Conservation (phyloP, 1,284 basidiomycete species). For the Gomphus bonarii region DNA sequence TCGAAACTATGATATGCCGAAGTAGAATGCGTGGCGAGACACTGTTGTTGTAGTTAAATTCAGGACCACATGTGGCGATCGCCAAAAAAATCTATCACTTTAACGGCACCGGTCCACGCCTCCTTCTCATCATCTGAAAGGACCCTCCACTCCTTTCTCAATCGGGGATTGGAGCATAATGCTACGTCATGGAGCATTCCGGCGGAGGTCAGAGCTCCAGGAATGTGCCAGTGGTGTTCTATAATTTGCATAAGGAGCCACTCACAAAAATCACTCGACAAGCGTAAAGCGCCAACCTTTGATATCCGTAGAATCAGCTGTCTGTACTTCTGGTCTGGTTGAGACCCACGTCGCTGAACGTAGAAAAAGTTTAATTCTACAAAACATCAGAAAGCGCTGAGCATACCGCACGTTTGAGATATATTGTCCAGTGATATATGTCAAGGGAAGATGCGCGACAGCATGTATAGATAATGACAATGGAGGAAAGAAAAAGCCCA, state of each 20-base stretch:
- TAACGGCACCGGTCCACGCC: slow-evolving; percentile 21
- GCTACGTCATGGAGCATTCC: neutral
- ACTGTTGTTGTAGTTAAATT: neutral
- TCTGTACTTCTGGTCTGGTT: neutral
- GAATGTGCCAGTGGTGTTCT: neutral
- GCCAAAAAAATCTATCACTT: slow-evolving; percentile 14
- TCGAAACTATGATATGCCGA: neutral
- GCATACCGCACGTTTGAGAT: neutral
- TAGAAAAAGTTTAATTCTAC: neutral
- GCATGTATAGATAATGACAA: neutral
- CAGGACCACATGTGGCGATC: neutral
- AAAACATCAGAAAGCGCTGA: neutral
- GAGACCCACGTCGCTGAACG: neutral
- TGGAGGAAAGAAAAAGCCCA: neutral
- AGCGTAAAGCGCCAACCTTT: neutral
- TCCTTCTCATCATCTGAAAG: slow-evolving; percentile 15
- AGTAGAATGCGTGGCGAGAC: neutral
- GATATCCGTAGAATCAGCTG: neutral
- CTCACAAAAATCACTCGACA: neutral
- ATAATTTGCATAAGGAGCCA: neutral
- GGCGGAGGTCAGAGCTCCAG: neutral
- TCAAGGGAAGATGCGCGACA: neutral
- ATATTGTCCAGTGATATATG: neutral
- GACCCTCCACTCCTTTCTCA: slow-evolving; percentile 21
- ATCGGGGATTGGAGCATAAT: slow-evolving; percentile 15